Percentiles rank a stretch among this genome's conserved stretches.
These are phyloP conservation scores for Karstenula rhodostoma DNA, from an alignment of 2,329 filamentous ascomycete species.

Conservation along the genomic window DNA sequence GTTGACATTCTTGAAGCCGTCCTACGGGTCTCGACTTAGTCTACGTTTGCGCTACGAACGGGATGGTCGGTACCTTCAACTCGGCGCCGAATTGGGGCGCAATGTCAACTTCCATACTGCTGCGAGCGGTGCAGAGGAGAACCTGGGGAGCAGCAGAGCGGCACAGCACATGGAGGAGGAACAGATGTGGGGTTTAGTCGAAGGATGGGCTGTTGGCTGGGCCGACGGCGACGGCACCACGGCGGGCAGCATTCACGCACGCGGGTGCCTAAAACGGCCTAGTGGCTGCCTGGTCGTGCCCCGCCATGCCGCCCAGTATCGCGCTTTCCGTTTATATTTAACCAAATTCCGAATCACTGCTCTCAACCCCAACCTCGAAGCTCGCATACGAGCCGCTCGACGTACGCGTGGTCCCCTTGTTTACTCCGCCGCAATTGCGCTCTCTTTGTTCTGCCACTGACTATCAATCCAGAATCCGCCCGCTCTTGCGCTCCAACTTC, in stretches of 20 bases:
- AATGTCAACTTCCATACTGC: constrained; percentile 79
- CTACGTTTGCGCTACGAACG: constrained; percentile 26
- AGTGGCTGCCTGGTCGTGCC: constrained; percentile 9
- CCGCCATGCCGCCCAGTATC: neutral
- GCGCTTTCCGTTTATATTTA: neutral
- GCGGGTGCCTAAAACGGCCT: constrained; percentile 11
- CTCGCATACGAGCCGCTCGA: neutral
- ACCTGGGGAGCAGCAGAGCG: constrained; percentile 29
- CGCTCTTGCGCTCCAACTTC: neutral
- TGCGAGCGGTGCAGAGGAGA: constrained; percentile 22
- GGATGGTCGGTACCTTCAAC: constrained; percentile 74
- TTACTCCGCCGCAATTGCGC: neutral
- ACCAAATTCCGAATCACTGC: constrained; percentile 5
- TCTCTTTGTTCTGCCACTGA: neutral
- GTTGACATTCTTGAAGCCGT: constrained; percentile 96
- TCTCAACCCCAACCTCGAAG: neutral
- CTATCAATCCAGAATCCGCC: neutral
- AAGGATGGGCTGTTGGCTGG: constrained; percentile 34
- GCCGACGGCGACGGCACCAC: constrained; percentile 33
- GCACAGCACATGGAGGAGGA: constrained; percentile 37
- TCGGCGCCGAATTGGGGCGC: constrained; percentile 90
- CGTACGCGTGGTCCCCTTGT: neutral
- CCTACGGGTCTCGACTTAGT: constrained; percentile 62
- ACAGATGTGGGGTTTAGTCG: constrained; percentile 26
- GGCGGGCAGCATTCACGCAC: constrained; percentile 29